phyloP scores from a whole-genome alignment of 2,329 filamentous ascomycete species.

The Alternaria incomplexa region DNA sequence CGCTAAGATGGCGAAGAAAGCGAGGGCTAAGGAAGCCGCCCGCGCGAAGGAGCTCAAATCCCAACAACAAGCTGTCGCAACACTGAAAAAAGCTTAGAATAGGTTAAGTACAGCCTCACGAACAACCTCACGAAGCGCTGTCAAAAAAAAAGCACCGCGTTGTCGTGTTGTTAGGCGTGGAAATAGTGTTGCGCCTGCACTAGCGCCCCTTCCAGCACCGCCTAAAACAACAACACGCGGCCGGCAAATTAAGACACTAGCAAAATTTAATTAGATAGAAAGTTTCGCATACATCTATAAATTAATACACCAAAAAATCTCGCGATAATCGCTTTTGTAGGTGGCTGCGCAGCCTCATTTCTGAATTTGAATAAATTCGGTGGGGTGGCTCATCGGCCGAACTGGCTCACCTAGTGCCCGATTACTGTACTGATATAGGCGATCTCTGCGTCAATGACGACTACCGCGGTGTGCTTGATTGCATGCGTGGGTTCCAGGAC shows the following conservation, averaged over 20 bases:
- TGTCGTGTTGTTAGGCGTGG: background rate
- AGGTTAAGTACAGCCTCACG: background rate
- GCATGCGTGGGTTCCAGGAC: background rate
- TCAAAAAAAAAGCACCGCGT: background rate
- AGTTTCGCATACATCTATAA: background rate
- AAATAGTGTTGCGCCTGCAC: background rate
- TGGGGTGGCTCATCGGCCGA: background rate
- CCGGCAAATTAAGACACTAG: background rate
- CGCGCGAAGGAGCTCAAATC: background rate
- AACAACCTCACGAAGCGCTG: background rate
- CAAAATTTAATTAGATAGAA: background rate
- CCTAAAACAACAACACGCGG: background rate
- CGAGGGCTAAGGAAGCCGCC: too few relatives aligned
- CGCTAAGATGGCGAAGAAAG: too few relatives aligned
- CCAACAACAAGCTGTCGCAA: background rate
- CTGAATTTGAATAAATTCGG: background rate
- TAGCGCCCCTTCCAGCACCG: background rate
- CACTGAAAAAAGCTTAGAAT: background rate
- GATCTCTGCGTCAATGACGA: fast-evolving
- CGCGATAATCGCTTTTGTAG: background rate
- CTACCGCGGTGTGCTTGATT: background rate
- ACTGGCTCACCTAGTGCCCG: background rate
- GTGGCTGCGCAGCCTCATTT: background rate
- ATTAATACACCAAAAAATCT: background rate
- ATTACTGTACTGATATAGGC: background rate